A percentile compares a stretch with the other conserved stretches of the same genome.
Conservation (phyloP, 2,329 filamentous ascomycete species). For the Xylaria arbuscula region DNA sequence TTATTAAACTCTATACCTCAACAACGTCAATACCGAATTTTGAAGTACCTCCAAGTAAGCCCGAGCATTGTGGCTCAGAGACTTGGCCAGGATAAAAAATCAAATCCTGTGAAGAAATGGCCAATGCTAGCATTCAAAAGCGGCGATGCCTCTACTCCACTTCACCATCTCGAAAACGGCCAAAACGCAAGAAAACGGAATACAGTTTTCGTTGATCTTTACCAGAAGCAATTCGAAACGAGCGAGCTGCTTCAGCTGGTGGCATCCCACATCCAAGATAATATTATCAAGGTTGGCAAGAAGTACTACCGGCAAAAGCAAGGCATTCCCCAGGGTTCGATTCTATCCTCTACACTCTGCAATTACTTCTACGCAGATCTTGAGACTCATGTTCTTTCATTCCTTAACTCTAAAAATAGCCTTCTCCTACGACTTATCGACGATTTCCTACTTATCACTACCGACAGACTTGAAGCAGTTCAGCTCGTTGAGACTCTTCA, state of each 20-base stretch:
- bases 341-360: slow-evolving; percentile 87
- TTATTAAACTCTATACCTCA: slow-evolving; percentile 70
- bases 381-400: slow-evolving; percentile 75
- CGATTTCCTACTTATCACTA: slow-evolving; percentile 91
- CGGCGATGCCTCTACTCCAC: slow-evolving; percentile 57
- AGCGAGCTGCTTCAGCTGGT: slow-evolving; percentile 75
- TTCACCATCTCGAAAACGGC: slow-evolving; percentile 56
- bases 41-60: slow-evolving; percentile 77
- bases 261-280: slow-evolving; percentile 81
- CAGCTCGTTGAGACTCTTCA: slow-evolving; percentile 86
- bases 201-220: slow-evolving; percentile 80
- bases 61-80: slow-evolving; percentile 55
- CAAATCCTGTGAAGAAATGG: slow-evolving; percentile 62
- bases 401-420: slow-evolving; percentile 68
- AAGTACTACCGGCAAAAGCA: slow-evolving; percentile 86
- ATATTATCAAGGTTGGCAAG: slow-evolving; percentile 89
- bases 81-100: slow-evolving; percentile 40
- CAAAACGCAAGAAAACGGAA: slow-evolving; percentile 64
- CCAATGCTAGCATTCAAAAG: slow-evolving; percentile 61
- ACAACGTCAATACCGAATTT: slow-evolving; percentile 74
- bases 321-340: slow-evolving; percentile 93
- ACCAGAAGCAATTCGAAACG: slow-evolving; percentile 67
- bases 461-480: slow-evolving; percentile 71
- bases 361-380: slow-evolving; percentile 96
- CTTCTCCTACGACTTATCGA: slow-evolving; percentile 87